phyloP scores from a whole-genome alignment of 1,139 yeast species.

The Sugiyamaella pinicola region DNA sequence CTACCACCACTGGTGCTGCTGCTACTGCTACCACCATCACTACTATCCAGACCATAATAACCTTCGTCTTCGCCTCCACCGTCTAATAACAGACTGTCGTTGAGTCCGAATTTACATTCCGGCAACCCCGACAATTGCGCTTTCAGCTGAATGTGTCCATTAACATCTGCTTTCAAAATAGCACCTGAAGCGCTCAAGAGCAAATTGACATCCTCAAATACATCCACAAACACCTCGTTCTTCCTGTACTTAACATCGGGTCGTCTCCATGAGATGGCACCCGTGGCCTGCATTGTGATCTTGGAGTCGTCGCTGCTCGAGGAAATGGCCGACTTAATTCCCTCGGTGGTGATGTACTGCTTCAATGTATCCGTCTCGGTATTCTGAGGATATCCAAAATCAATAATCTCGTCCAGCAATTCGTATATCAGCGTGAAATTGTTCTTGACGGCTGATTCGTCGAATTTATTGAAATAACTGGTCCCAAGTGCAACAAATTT shows the following conservation, averaged over 20 bases:
- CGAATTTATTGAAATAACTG: constrained; percentile 46
- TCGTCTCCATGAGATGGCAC: constrained; percentile 68
- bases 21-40: constrained; percentile 17
- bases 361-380: constrained; percentile 58
- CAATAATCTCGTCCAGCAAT: constrained; percentile 72
- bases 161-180: constrained; percentile 69
- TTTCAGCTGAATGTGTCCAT: constrained; percentile 73
- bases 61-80: constrained; percentile 30
- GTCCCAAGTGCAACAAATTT: constrained; percentile 53
- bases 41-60: constrained; percentile 20
- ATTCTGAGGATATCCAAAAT: constrained; percentile 80
- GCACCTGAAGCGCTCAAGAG: constrained; percentile 55
- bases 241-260: constrained; percentile 74
- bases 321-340: constrained; percentile 27
- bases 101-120: constrained; percentile 65
- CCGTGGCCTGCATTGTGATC: constrained; percentile 47
- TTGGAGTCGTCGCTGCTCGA: constrained; percentile 36
- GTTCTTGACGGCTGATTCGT: constrained; percentile 53
- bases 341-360: constrained; percentile 45
- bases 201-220: constrained; percentile 72
- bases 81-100: constrained; percentile 46
- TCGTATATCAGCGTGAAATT: constrained; percentile 74
- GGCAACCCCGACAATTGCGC: constrained; percentile 81
- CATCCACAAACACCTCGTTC: constrained; percentile 78
- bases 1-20: constrained; percentile 22